Evolutionary conservation across 2,329 filamentous ascomycete genomes (phyloP), one percentile per base, ranked within the genome.

Genomic region (Paraconiothyrium sp.): DNA sequence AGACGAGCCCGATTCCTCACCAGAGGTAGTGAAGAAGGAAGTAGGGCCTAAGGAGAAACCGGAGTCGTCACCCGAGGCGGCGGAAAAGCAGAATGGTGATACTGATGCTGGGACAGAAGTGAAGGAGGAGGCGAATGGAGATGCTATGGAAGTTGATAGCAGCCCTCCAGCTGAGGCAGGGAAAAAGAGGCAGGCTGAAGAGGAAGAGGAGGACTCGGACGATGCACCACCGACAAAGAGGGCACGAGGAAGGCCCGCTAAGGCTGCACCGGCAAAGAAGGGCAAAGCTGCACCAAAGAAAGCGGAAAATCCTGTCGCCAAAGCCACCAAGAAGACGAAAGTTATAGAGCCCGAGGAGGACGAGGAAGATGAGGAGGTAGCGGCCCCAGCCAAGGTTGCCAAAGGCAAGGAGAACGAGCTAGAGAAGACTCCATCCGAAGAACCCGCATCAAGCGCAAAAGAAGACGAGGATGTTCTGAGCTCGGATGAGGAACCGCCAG

Each of bases 401-500:
- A 11, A 70, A 60, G 57, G 64, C 57, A 68, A 71, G 60, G 58
- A 69, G 55, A 68, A 68, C 34, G 64, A 66, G 20, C 24, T 56
- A n/a, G 60, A 68, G n/a, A 65, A 66, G 54, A 69, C 72, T 24
- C 71, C 75, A 4, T 67, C 64, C 27, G 66, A 71, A 13, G 69
- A 73, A n/a, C 61, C 60, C 32, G 67, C 63, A 44, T 67, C 72
- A 14, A 68, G 68, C 54, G 65, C 67, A 50, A 75, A 70, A 63
- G 73, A 72, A 24, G 72, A 78, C 6, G 82, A 82, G 37, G 82
- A 81, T 7, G 71, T 78, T 14, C 71, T 81, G 3, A 88, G 88
- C 59, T 87, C 85, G 24, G 85, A 86, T 9, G 84, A 85, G 51
- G 84, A 91, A 71, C 92, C 92, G 73, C 89, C 92, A 1, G 88